These are phyloP conservation scores for Zalaria sp. DNA, from an alignment of 2,329 filamentous ascomycete genomes.

Conservation along the genomic window DNA sequence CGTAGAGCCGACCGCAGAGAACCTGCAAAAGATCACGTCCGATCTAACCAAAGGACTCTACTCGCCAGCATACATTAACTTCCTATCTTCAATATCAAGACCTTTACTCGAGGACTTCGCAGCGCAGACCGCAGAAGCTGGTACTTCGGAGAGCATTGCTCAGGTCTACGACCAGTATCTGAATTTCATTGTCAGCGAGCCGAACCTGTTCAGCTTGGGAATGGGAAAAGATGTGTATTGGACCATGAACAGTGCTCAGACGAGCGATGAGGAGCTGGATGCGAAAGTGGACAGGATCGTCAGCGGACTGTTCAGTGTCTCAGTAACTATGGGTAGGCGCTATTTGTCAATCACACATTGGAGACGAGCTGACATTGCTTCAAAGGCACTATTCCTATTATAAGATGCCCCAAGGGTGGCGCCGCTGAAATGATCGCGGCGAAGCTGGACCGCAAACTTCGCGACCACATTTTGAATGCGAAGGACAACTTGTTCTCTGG, in stretches of 20 bases:
- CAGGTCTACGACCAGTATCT: conserved; percentile 95
- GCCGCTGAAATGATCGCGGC: conserved; percentile 89
- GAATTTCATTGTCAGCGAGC: conserved; percentile 93
- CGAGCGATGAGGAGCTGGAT: conserved; percentile 81
- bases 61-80: conserved; percentile 90
- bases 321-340: conserved; percentile 81
- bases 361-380: conserved; percentile 12
- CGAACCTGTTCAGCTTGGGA: conserved; percentile 85
- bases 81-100: conserved; percentile 82
- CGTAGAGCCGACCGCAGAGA: conserved; percentile 73
- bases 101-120: conserved; percentile 91
- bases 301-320: conserved; percentile 90
- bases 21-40: conserved; percentile 67
- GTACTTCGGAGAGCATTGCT: conserved; percentile 76
- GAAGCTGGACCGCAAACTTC: conserved; percentile 86
- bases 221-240: conserved; percentile 91
- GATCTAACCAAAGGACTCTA: conserved; percentile 84
- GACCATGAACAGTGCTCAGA: conserved; percentile 88
- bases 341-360: neutral
- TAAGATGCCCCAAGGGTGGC: conserved; percentile 82
- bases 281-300: conserved; percentile 80
- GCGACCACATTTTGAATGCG: conserved; percentile 92
- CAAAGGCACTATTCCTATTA: conserved; percentile 78
- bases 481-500: conserved; percentile 91
- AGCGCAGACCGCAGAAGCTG: conserved; percentile 67